These are phyloP conservation scores for sorghum (Sorghum bicolor) DNA, from an alignment of 176 grass and related monocot species.

Conservation along the genomic window DNA sequence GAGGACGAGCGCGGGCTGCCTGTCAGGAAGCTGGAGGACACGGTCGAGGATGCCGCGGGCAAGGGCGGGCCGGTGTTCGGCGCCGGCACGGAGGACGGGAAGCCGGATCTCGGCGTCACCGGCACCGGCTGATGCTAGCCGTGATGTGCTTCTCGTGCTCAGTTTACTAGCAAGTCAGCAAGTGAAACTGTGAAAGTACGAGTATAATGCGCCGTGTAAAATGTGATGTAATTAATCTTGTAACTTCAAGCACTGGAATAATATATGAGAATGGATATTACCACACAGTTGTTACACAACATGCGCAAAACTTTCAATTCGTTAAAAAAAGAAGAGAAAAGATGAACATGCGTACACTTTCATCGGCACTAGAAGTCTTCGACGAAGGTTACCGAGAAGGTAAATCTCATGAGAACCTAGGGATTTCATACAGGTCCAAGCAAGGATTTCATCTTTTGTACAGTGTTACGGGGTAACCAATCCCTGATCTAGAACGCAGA, in stretches of 20 bases:
- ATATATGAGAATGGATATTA: neutral
- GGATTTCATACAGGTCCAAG: neutral
- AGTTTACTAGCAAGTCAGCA: neutral
- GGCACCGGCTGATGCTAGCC: slow-evolving; percentile 38
- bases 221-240: neutral
- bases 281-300: neutral
- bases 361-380: neutral
- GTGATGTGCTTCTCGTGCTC: neutral
- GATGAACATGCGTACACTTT: neutral
- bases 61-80: slow-evolving; percentile 70
- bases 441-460: neutral
- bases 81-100: slow-evolving; percentile 47
- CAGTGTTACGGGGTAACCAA: neutral
- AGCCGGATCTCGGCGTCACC: slow-evolving; percentile 56
- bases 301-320: neutral
- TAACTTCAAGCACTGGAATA: neutral
- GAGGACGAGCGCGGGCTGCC: slow-evolving; percentile 45
- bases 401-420: neutral
- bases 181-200: too few species aligned
- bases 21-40: slow-evolving; percentile 56
- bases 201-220: neutral
- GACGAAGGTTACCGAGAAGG: neutral
- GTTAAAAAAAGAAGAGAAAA: neutral
- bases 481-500: neutral
- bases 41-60: slow-evolving; percentile 45